Percentiles rank a stretch among this genome's conserved stretches.
Evolutionary conservation across 306 rosid species (phyloP).

Genomic region (Arachis hypogaea): DNA sequence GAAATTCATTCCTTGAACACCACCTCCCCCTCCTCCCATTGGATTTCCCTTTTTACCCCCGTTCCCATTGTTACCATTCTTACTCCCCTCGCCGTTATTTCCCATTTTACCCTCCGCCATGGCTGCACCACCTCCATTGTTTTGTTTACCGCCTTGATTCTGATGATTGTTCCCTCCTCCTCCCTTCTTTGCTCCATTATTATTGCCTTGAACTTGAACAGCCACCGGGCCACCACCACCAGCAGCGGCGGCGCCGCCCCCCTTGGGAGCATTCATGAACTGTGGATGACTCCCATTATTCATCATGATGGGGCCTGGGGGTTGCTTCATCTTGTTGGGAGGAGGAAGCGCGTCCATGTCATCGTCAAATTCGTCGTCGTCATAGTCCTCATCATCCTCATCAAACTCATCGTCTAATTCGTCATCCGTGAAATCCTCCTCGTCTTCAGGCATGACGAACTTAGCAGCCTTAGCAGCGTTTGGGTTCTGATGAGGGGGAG

Average conservation of each 20-base stretch:
- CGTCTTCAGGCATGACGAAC: constrained; percentile 57
- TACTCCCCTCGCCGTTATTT: constrained; percentile 42
- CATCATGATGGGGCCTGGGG: constrained; percentile 7
- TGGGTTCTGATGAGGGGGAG: constrained; percentile 40
- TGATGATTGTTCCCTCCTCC: constrained; percentile 36
- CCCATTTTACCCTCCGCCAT: constrained; percentile 31
- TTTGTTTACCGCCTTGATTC: constrained; percentile 39
- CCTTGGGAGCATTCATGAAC: constrained; percentile 57
- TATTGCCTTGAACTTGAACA: constrained; percentile 38
- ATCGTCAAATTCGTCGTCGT: constrained; percentile 58
- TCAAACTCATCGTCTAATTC: constrained; percentile 49
- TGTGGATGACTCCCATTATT: constrained; percentile 53
- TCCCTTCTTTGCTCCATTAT: constrained; percentile 59
- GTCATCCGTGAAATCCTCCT: constrained; percentile 59
- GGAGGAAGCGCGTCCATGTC: constrained; percentile 61
- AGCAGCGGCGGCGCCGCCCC: constrained; percentile 33
- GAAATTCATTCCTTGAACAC: constrained; percentile 46
- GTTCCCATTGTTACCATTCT: constrained; percentile 31
- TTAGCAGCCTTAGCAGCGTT: constrained; percentile 56
- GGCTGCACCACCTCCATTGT: constrained; percentile 25
- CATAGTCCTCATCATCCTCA: constrained; percentile 21
- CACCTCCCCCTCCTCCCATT: constrained; percentile 34
- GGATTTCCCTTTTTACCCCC: constrained; percentile 51
- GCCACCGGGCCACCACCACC: constrained; percentile 39
- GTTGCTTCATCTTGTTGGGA: constrained; percentile 51